Conservation (phyloP, 2,329 filamentous ascomycete genomes). For the Chaetomium olivaceum region DNA sequence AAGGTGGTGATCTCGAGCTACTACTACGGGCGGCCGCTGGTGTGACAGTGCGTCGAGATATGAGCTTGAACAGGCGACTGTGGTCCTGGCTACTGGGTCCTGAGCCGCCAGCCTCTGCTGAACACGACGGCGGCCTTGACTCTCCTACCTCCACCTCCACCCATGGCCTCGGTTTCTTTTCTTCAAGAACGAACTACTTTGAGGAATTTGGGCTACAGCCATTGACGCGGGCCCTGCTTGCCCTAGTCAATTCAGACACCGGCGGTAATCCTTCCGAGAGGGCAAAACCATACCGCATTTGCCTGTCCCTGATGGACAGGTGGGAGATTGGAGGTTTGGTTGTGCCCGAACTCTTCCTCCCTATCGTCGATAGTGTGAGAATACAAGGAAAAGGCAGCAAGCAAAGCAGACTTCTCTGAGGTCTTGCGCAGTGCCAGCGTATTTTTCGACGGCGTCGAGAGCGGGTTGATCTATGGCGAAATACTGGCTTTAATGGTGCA, state of each 20-base stretch:
- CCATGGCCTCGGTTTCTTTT: constrained; percentile 48
- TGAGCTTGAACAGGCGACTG: constrained; percentile 93
- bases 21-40: constrained; percentile 80
- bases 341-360: constrained; percentile 84
- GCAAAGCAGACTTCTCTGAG: constrained; percentile 75
- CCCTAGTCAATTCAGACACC: constrained; percentile 66
- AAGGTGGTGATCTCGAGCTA: constrained; percentile 73
- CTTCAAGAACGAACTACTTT: constrained; percentile 77
- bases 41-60: constrained; percentile 86
- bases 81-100: constrained; percentile 96
- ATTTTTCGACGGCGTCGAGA: constrained; percentile 97
- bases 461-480: constrained; percentile 86
- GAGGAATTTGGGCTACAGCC: constrained; percentile 73
- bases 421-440: constrained; percentile 90
- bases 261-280: constrained; percentile 61
- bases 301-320: constrained; percentile 93
- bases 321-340: constrained; percentile 95
- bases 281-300: constrained; percentile 85
- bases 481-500: constrained; percentile 67
- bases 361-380: constrained; percentile 77
- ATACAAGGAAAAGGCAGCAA: constrained; percentile 66
- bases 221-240: constrained; percentile 71
- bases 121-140: constrained; percentile 51
- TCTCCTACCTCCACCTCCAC: constrained; percentile 47
- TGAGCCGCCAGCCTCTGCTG: constrained; percentile 51